Evolutionary conservation across 208 protist genomes (phyloP), one percentile per base, ranked within the genome.

Genomic region (Leptomonas pyrrhocoris): DNA sequence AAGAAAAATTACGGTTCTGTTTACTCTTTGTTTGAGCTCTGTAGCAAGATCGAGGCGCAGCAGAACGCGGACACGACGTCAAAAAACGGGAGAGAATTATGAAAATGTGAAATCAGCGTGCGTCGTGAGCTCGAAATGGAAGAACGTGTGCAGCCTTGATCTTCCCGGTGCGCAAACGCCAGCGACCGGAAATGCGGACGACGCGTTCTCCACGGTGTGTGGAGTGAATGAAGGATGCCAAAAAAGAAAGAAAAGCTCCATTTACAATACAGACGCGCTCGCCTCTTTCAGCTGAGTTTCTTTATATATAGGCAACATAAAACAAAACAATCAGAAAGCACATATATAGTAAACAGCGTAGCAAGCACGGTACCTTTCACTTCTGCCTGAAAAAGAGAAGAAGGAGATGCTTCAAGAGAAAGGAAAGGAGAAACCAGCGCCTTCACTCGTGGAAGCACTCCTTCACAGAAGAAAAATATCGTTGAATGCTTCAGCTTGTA

Each of bases 1-100:
- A 48, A 1, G 43, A 49, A 68, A 65, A 46, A 53, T 25, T 19
- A 65, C 36, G 59, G 51, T 19, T 40, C 25, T 34, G 42, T 59
- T 50, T 60, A 40, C 31, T 38, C 34, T 40, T 50, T 16, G 40
- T 66, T 42, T 25, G 28, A 34, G 23, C 31, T 45, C 43, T 23
- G 31, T 21, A 31, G 31, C 31, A 38, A 38, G 9, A 58, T 21
- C 27, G 25, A 57, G 42, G 56, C 9, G 36, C 25, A 60, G 58
- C 67, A 65, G 30, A 58, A 25, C 40, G 40, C 42, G 38, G 16
- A 23, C 40, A 25, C 36, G 8, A 57, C 25, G 43, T 4, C 38
- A 21, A 56, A 19, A 57, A 38, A 42, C 16, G 60, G 34, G 6
- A 54, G 42, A 48, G 7, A 54, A 62, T 23, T 30, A 60, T 19